phyloP scores from a whole-genome alignment of 1,139 yeast species.

The Debaryomycetaceae sp. region DNA sequence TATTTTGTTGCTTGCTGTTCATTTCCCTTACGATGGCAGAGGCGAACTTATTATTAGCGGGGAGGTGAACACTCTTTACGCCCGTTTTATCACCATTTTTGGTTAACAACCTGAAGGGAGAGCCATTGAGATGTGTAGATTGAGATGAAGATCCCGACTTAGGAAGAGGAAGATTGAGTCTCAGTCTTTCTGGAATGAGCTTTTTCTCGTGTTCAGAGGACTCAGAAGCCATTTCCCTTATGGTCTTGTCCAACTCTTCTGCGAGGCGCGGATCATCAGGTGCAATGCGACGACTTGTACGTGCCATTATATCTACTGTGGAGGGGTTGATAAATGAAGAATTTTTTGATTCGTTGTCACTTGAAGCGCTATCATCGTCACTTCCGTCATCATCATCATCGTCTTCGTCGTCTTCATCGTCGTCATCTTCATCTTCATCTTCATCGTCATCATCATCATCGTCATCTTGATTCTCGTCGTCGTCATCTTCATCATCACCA shows the following conservation, averaged over 20 bases:
- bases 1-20: conserved; percentile 32
- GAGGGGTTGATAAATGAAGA: not conserved
- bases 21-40: conserved; percentile 31
- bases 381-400: conserved; percentile 8
- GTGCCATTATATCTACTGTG: conserved; percentile 2
- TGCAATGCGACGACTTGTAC: not conserved
- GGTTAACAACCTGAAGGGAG: conserved; percentile 53
- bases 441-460: conserved; percentile 15
- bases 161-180: conserved; percentile 21
- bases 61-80: conserved; percentile 44
- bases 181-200: conserved; percentile 8
- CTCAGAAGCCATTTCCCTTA: conserved; percentile 46
- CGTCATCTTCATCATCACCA: conserved; percentile 15
- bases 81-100: conserved; percentile 46
- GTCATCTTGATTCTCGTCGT: conserved; percentile 14
- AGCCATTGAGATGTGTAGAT: conserved; percentile 12
- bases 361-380: conserved; percentile 8
- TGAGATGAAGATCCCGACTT: conserved; percentile 3
- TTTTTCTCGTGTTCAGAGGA: conserved; percentile 39
- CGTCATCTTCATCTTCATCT: conserved; percentile 12
- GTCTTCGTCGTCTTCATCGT: conserved; percentile 11
- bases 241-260: conserved; percentile 52
- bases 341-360: conserved; percentile 3
- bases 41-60: conserved; percentile 48
- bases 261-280: conserved; percentile 42